Conservation (phyloP, 495 filamentous ascomycete genomes). For the Aspergillus sclerotioniger region DNA sequence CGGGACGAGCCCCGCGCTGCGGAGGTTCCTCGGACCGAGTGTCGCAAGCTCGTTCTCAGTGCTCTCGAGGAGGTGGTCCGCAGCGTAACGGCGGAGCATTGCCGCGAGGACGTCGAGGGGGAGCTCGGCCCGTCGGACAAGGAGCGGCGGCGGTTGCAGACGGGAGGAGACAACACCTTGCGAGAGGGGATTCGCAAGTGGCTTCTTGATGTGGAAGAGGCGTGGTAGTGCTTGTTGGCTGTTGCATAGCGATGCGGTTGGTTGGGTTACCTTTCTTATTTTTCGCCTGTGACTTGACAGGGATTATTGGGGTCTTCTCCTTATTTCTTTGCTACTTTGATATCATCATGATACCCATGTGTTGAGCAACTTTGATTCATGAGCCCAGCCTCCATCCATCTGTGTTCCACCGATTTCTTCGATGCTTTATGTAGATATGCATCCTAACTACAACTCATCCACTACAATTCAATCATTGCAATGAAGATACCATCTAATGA, state of each 20-base stretch:
- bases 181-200: conserved; percentile 64
- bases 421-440: conserved; percentile 7
- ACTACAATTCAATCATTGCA: too few relatives aligned
- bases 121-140: conserved; percentile 35
- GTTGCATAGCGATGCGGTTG: neutral
- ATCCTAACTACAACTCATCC: neutral
- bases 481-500: neutral
- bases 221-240: conserved; percentile 29
- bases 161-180: conserved; percentile 54
- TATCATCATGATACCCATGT: conserved; percentile 27
- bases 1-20: conserved; percentile 34
- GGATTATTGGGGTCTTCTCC: neutral
- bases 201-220: conserved; percentile 58
- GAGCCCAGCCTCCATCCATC: too few relatives aligned
- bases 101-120: conserved; percentile 42
- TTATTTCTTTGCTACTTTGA: conserved; percentile 8
- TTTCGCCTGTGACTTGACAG: neutral
- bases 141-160: conserved; percentile 36
- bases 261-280: conserved; percentile 3
- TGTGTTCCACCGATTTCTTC: too few relatives aligned
- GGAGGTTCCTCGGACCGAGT: conserved; percentile 58
- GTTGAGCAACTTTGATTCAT: too few relatives aligned
- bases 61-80: conserved; percentile 66
- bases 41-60: conserved; percentile 58
- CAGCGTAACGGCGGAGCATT: conserved; percentile 56